Evolutionary conservation across 768 basidiomycete genomes (phyloP), one percentile per base, ranked within the genome.

Genomic region (Tubosaeta brunneosetosa): DNA sequence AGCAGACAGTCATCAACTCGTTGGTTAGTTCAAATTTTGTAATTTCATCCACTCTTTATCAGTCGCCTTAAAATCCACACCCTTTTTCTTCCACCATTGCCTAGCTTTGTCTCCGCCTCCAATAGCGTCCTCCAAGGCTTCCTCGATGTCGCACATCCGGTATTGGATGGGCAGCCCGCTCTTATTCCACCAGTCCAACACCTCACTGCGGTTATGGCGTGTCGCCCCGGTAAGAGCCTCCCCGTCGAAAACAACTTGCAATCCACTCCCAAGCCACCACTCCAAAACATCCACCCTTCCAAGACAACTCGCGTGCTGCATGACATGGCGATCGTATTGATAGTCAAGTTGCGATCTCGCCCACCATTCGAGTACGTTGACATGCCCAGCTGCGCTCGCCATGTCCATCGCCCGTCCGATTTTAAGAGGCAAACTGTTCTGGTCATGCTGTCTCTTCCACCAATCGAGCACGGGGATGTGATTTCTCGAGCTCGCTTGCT

Each of bases 31-130:
- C 49, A 92, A 67, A 61, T 74, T 83, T 64, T 88, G 87, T 47
- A 87, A 71, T 67, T 91, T 91, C 81, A 86, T 88, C 88, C 90
- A 94, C 66, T 91, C 89, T 69, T 83, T 88, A 61, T 91, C 86
- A 56, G 86, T 84, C 25, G 92, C 84, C 49, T 84, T 82, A 64
- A 92, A 90, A 65, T 93, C 85, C 12, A 92, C 81, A 4, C 91
- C 91, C 63, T 88, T 88, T 55, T 70, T 68, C 65, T 76, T 80
- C 91, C 91, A 94, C 91, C 91, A 94, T 50, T 72, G 73, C 62
- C 88, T 77, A 11, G 85, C 88, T 44, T 74, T 79, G 55, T 84
- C 80, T 12, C 89, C 88, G n/a, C 85, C 86, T 8, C 85, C 85
- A 47, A 90, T 86, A 0, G 88, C 85, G 58, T 94, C 91, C 65